phyloP scores from a whole-genome alignment of 352 stramenopile genomes.

The Pseudoperonospora humuli region DNA sequence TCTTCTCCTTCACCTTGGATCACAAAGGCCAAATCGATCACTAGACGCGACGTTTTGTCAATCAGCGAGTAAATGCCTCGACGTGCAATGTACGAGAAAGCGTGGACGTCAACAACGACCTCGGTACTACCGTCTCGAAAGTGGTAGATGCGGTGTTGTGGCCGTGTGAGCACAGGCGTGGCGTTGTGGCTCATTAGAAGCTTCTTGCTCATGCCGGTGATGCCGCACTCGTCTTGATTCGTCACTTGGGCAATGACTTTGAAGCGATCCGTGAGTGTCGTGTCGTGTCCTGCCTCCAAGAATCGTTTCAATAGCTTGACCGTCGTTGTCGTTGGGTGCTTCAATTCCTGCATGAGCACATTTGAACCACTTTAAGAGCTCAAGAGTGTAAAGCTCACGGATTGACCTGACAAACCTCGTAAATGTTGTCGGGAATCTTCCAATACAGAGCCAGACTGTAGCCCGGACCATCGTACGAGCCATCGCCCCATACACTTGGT shows the following conservation, averaged over 20 bases:
- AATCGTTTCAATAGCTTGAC: constrained; percentile 67
- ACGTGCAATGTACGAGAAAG: constrained; percentile 78
- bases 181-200: constrained; percentile 73
- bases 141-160: constrained; percentile 81
- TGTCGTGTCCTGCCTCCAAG: constrained; percentile 51
- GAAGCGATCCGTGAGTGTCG: constrained; percentile 69
- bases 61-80: constrained; percentile 71
- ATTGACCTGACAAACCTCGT: constrained; percentile 27
- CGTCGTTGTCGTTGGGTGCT: constrained; percentile 46
- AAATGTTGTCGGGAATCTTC: constrained; percentile 59
- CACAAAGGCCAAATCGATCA: constrained; percentile 85
- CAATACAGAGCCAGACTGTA: constrained; percentile 78
- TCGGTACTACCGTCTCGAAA: constrained; percentile 57
- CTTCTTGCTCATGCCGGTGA: constrained; percentile 72
- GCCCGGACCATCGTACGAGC: constrained; percentile 51
- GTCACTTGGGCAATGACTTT: constrained; percentile 83
- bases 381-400: neutral
- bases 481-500: constrained; percentile 66
- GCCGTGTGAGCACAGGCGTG: constrained; percentile 75
- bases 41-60: constrained; percentile 66
- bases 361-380: neutral
- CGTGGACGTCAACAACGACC: constrained; percentile 74
- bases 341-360: constrained; percentile 35
- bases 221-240: constrained; percentile 75
- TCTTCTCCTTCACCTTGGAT: constrained; percentile 83